Percentiles rank a stretch among this genome's conserved stretches.
phyloP scores from a whole-genome alignment of 2,329 filamentous ascomycete species.

The Curvularia sp. region DNA sequence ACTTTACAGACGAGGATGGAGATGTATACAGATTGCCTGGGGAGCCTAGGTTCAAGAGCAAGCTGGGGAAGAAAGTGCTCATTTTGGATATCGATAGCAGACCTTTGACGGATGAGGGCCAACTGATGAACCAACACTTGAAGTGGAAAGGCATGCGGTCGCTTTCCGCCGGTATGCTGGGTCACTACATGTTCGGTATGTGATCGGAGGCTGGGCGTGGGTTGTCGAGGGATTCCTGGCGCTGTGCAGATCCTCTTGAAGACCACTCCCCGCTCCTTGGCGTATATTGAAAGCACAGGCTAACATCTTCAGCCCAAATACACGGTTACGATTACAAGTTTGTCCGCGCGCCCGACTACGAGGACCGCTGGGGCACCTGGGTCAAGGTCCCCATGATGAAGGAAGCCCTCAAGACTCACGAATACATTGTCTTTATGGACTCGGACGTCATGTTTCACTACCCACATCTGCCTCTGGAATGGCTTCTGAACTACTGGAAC shows the following conservation, averaged over 20 bases:
- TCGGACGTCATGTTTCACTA: constrained; percentile 59
- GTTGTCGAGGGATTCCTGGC: background rate
- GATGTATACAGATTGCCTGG: constrained; percentile 41
- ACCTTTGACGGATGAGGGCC: constrained; percentile 43
- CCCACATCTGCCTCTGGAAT: constrained; percentile 57
- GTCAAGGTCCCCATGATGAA: constrained; percentile 59
- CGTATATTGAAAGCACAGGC: constrained; percentile 1
- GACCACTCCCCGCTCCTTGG: background rate
- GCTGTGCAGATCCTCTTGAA: background rate
- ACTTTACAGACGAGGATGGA: constrained; percentile 50
- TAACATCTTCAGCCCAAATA: constrained; percentile 49
- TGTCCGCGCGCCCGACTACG: constrained; percentile 53
- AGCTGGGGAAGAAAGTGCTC: constrained; percentile 48
- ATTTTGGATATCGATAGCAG: constrained; percentile 50
- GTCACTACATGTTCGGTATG: constrained; percentile 50
- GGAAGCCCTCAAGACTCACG: constrained; percentile 49
- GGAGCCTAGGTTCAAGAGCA: constrained; percentile 43
- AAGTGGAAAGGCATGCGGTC: constrained; percentile 50
- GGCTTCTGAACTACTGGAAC: constrained; percentile 60
- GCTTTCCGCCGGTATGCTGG: constrained; percentile 49
- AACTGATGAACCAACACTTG: constrained; percentile 47
- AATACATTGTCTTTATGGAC: constrained; percentile 59
- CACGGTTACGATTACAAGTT: constrained; percentile 61
- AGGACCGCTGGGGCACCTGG: constrained; percentile 57
- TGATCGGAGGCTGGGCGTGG: background rate